Conservation (phyloP, 345 rosid species). For the Populus nigra region DNA sequence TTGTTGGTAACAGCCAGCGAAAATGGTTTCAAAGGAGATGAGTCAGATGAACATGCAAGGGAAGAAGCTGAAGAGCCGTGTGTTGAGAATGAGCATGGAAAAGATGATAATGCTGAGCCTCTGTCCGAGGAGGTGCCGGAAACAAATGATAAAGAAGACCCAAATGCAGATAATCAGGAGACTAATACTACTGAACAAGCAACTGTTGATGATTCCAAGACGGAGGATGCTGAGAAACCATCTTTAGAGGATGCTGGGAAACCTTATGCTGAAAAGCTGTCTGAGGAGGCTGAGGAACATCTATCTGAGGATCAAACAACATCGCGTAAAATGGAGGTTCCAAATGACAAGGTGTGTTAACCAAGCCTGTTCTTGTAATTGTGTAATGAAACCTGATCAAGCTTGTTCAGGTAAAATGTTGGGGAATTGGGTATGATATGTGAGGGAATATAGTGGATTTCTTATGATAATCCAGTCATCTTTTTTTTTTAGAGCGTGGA, state of each 20-base stretch:
- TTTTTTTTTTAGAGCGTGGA: not conserved
- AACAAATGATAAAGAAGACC: slow-evolving; percentile 15
- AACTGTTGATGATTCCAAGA: slow-evolving; percentile 26
- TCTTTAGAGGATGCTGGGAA: slow-evolving; percentile 26
- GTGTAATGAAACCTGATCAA: not conserved
- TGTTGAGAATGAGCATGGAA: slow-evolving; percentile 28
- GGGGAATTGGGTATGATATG: not conserved
- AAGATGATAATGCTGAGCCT: slow-evolving; percentile 19
- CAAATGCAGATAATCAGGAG: slow-evolving; percentile 17
- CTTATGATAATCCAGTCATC: not conserved
- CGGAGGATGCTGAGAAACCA: slow-evolving; percentile 23
- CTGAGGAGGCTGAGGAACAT: slow-evolving; percentile 20
- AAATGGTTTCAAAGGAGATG: slow-evolving; percentile 41
- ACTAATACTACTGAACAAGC: slow-evolving; percentile 21
- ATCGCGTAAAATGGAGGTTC: slow-evolving; percentile 67
- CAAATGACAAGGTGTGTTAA: slow-evolving; percentile 69
- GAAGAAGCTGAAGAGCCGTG: slow-evolving; percentile 15
- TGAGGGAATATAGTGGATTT: not conserved
- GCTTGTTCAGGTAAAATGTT: not conserved
- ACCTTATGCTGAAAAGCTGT: slow-evolving; percentile 12
- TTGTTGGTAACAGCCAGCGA: slow-evolving; percentile 30
- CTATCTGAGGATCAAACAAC: slow-evolving; percentile 33
- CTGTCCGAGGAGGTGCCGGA: slow-evolving; percentile 19
- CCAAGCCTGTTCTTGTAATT: not conserved
- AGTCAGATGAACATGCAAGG: slow-evolving; percentile 22